phyloP scores from a whole-genome alignment of 2,329 filamentous ascomycete species.

The Exserohilum rostratum region DNA sequence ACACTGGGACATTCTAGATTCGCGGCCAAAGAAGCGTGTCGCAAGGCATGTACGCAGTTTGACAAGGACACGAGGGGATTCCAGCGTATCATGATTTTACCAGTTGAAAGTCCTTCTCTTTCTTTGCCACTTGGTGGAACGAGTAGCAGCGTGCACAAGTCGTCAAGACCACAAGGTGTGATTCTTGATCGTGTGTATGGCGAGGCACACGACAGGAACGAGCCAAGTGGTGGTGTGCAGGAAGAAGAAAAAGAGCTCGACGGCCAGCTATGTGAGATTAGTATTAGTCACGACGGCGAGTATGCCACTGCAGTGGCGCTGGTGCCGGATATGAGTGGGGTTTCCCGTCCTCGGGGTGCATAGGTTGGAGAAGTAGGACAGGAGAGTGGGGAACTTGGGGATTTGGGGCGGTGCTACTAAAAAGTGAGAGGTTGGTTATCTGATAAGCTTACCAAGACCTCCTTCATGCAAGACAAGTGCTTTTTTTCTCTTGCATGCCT shows the following conservation, averaged over 20 bases:
- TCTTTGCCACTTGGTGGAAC: not conserved
- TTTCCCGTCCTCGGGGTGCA: too few species aligned
- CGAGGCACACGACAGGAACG: not conserved
- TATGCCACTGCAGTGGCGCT: constrained; percentile 77
- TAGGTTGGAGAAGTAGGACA: too few species aligned
- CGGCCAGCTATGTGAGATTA: constrained; percentile 68
- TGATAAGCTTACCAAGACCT: too few species aligned
- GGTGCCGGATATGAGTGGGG: constrained; percentile 44
- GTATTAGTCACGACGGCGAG: constrained; percentile 85
- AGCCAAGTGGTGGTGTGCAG: constrained; percentile 8
- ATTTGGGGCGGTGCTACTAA: too few species aligned
- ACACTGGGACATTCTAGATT: constrained; percentile 40
- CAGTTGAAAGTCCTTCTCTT: constrained; percentile 9
- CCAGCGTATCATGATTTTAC: constrained; percentile 50
- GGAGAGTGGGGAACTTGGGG: not conserved
- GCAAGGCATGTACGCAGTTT: constrained; percentile 51
- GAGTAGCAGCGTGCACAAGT: constrained; percentile 12
- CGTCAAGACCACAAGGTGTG: constrained; percentile 32
- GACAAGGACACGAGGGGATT: constrained; percentile 31
- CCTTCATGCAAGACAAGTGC: too few species aligned
- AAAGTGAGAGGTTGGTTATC: too few species aligned
- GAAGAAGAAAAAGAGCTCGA: constrained; percentile 17
- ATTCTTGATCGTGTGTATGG: constrained; percentile 28
- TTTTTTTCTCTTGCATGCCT: too few species aligned
- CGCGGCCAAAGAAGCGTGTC: constrained; percentile 59